Percentiles rank a stretch among this genome's conserved stretches.
Evolutionary conservation across 805 yeast genomes (phyloP).

Genomic region (Spathaspora passalidarum): DNA sequence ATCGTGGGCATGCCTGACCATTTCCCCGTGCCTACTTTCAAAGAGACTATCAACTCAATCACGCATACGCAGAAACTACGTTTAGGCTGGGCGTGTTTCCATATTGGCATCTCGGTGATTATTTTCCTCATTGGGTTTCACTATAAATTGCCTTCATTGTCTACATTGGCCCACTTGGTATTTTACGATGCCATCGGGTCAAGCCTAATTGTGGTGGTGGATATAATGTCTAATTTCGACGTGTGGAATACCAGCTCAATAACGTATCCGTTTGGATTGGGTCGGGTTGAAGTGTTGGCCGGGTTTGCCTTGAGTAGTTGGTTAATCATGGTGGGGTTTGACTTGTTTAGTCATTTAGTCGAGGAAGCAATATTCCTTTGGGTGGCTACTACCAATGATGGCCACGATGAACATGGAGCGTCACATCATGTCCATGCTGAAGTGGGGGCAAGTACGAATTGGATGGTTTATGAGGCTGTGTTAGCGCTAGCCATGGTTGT

Average conservation of each 20-base stretch:
- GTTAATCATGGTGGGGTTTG: conserved; percentile 86
- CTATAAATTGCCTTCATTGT: conserved; percentile 55
- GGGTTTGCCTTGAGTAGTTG: conserved; percentile 87
- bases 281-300: conserved; percentile 82
- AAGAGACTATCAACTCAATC: conserved; percentile 62
- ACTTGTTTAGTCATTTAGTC: conserved; percentile 78
- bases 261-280: conserved; percentile 87
- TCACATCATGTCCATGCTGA: conserved; percentile 41
- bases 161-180: conserved; percentile 81
- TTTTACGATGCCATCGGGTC: conserved; percentile 86
- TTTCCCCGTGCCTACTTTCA: conserved; percentile 68
- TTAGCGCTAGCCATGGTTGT: conserved; percentile 20
- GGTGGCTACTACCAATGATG: conserved; percentile 18
- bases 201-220: conserved; percentile 64
- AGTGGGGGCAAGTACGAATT: conserved; percentile 18
- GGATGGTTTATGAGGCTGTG: conserved; percentile 28
- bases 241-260: conserved; percentile 85
- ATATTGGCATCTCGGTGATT: conserved; percentile 50
- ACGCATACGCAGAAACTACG: conserved; percentile 55
- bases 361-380: conserved; percentile 63
- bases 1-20: conserved; percentile 59
- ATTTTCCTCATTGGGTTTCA: conserved; percentile 61
- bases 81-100: conserved; percentile 57
- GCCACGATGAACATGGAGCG: conserved; percentile 20
- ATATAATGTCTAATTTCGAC: conserved; percentile 84